Evolutionary conservation across 345 rosid genomes (phyloP).

Genomic region (Populus euphratica): DNA sequence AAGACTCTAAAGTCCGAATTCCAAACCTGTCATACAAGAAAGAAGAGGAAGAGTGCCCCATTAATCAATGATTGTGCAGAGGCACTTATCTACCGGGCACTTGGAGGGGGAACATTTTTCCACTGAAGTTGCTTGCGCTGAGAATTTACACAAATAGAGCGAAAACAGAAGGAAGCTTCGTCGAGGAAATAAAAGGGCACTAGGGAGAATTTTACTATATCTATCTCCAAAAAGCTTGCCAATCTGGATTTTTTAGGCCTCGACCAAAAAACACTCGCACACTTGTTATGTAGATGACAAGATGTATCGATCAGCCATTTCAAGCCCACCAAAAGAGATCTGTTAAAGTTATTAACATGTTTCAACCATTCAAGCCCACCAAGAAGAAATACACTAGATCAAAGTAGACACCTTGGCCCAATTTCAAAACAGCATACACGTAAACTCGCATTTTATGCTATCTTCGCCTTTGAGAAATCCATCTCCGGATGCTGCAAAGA

Average conservation of each 20-base stretch:
- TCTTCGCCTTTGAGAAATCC: slow-evolving; percentile 90
- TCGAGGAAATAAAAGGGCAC: too few relatives aligned
- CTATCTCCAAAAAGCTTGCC: neutral
- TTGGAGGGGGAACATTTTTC: neutral
- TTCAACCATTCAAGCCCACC: neutral
- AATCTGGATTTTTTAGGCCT: neutral
- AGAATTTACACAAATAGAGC: too few relatives aligned
- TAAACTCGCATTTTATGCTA: slow-evolving; percentile 26
- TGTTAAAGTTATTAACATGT: neutral
- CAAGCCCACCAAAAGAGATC: neutral
- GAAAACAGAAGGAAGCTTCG: neutral
- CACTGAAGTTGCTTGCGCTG: neutral
- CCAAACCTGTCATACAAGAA: neutral
- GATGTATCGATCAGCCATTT: neutral
- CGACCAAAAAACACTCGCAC: neutral
- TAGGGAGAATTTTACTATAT: neutral
- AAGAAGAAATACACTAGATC: neutral
- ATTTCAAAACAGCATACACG: neutral
- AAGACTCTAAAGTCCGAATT: neutral
- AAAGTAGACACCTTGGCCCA: neutral
- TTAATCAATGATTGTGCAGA: too few relatives aligned
- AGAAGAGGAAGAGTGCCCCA: neutral
- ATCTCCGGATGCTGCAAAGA: slow-evolving; percentile 87
- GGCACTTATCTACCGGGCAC: too few relatives aligned
- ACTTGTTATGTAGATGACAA: neutral